phyloP scores from a whole-genome alignment of 2,329 filamentous ascomycete genomes.

The Penicillium psychrosexuale region DNA sequence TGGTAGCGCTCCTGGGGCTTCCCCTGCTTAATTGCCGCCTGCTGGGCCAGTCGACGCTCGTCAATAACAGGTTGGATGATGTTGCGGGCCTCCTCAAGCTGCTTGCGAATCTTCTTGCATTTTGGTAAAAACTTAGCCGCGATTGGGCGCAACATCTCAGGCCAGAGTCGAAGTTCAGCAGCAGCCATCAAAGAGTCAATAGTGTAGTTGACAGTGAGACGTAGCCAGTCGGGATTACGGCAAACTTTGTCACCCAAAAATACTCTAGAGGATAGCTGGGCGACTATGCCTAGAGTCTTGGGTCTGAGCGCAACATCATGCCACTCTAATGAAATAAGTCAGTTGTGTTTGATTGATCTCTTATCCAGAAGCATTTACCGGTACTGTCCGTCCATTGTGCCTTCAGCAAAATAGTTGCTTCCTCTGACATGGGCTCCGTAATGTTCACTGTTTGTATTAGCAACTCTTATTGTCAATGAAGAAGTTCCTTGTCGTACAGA shows the following conservation, averaged over 20 bases:
- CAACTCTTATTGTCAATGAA: not conserved
- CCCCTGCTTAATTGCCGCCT: not conserved
- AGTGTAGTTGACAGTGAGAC: constrained; percentile 13
- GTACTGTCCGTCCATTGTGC: constrained; percentile 9
- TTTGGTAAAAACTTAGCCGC: constrained; percentile 8
- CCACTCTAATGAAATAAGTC: constrained; percentile 6
- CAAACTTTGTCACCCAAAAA: constrained; percentile 19
- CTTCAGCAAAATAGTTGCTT: constrained; percentile 7
- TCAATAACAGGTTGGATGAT: constrained; percentile 12
- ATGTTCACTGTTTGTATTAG: constrained; percentile 5
- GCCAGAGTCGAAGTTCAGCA: constrained; percentile 10
- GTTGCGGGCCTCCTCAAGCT: constrained; percentile 7
- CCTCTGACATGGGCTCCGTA: constrained; percentile 8
- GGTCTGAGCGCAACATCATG: constrained; percentile 15
- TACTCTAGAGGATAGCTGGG: constrained; percentile 14
- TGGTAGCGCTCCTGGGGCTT: constrained; percentile 7
- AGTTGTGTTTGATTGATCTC: not conserved
- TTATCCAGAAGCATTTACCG: not conserved
- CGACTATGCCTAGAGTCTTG: constrained; percentile 15
- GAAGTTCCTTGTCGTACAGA: constrained; percentile 16
- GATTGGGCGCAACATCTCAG: constrained; percentile 2
- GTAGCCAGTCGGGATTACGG: constrained; percentile 18
- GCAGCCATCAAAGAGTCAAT: constrained; percentile 9
- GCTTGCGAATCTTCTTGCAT: constrained; percentile 8
- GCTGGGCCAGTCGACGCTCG: not conserved